Evolutionary conservation across 139 green algal species (phyloP).

Genomic region (Chlamydomonas sp.): DNA sequence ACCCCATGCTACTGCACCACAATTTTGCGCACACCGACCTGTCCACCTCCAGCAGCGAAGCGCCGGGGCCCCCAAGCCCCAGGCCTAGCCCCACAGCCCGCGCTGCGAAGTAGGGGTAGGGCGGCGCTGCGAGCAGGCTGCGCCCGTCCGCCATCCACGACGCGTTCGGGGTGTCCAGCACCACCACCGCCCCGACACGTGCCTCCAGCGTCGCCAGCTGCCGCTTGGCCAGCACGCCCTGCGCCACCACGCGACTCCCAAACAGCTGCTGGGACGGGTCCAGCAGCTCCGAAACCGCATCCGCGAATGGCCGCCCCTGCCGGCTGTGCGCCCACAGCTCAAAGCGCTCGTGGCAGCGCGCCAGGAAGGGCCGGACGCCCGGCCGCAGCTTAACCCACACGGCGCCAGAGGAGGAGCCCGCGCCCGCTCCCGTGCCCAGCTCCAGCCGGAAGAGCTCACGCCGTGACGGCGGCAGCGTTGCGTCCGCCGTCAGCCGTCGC

Average conservation of each 20-base stretch:
- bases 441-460: constrained; percentile 74
- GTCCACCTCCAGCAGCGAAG: constrained; percentile 21
- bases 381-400: constrained; percentile 98
- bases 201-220: constrained; percentile 80
- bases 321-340: constrained; percentile 94
- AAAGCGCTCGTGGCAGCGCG: constrained; percentile 66
- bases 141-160: constrained; percentile 26
- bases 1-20: background rate
- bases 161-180: constrained; percentile 76
- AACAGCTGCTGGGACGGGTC: constrained; percentile 80
- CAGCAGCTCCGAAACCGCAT: constrained; percentile 86
- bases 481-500: constrained; percentile 11
- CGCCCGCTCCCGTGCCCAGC: constrained; percentile 8
- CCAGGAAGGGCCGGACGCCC: constrained; percentile 74
- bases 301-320: constrained; percentile 60
- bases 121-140: constrained; percentile 87
- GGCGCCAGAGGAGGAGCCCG: background rate
- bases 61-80: background rate
- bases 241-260: constrained; percentile 71
- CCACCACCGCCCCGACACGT: constrained; percentile 72
- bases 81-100: background rate
- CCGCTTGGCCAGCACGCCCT: constrained; percentile 48
- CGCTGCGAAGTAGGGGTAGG: constrained; percentile 93
- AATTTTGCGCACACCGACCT: background rate
- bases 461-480: constrained; percentile 35